Conservation (phyloP, 768 basidiomycete species). For the Lactarius vividus region DNA sequence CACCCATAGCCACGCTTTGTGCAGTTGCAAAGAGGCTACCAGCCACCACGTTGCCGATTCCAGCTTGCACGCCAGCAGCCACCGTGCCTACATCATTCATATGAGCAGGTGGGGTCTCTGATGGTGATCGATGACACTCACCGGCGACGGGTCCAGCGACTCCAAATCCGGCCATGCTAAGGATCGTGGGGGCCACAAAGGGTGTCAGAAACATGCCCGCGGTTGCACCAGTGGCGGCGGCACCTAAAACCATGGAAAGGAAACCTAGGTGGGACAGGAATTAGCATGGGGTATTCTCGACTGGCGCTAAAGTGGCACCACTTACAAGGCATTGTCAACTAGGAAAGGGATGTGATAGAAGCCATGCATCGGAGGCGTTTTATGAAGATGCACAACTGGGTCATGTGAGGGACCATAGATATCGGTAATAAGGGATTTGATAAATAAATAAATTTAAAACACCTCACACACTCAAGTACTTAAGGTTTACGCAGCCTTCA, state of each 20-base stretch:
- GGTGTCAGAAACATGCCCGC: not conserved
- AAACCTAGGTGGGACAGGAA: not conserved
- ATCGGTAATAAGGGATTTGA: too few species aligned
- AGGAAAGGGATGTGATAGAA: too few species aligned
- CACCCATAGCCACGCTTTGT: slow-evolving; percentile 12
- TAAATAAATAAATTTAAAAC: too few species aligned
- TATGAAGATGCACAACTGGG: too few species aligned
- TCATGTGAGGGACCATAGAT: too few species aligned
- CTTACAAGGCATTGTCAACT: not conserved
- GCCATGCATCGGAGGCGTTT: too few species aligned
- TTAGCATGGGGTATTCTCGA: not conserved
- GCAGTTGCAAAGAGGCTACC: not conserved
- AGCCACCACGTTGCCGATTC: slow-evolving; percentile 2
- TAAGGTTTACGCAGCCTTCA: too few species aligned
- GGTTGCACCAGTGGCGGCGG: not conserved
- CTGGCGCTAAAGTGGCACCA: not conserved
- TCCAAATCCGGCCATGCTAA: slow-evolving; percentile 7
- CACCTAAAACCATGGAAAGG: not conserved
- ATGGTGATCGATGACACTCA: not conserved
- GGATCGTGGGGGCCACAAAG: not conserved
- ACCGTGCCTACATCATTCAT: not conserved
- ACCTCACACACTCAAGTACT: too few species aligned
- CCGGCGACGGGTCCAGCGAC: slow-evolving; percentile 15
- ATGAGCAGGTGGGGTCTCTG: too few species aligned
- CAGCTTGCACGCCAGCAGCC: slow-evolving; percentile 2